Evolutionary conservation across 2,329 filamentous ascomycete genomes (phyloP), one percentile per base, ranked within the genome.

Genomic region (Helotiales sp.): DNA sequence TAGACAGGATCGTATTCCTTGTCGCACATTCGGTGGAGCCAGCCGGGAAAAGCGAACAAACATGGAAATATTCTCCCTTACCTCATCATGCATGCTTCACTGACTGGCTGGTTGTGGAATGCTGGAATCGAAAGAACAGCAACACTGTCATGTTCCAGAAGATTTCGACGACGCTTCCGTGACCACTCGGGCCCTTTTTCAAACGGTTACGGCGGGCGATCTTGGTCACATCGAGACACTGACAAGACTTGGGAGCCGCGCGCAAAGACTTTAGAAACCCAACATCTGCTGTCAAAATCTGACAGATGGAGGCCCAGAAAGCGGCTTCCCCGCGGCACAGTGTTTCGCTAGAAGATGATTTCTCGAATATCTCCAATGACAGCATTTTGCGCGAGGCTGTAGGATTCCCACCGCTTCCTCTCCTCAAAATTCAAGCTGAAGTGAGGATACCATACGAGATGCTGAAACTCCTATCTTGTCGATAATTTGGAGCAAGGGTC

Each of bases 221-320:
- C 19, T 8, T 27, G 19, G 22, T 44, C 40, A 24, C 3, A 44
- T 40, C n/a, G n/a, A 40, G 40, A 44, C 19, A 12, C 40, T 25
- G 40, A 19, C 34, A n/a, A 40, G 17, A 56, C 17, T 6, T 22
- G 22, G 47, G 57, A 59, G 57, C 57, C 57, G 57, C 57, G 57
- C 57, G 57, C 57, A 59, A 52, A 55, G 19, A 7, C 1, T 27
- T 13, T 33, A 9, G 29, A n/a, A n/a, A n/a, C n/a, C n/a, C n/a
- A n/a, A n/a, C n/a, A n/a, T n/a, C n/a, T 24, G n/a, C 12, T 12
- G 12, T 25, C 22, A 44, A n/a, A 13, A 24, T 25, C 19, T 44
- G 9, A 44, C 40, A 44, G 4, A 3, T 19, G 22, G 22, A 44
- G 38, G 9, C 7, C 40, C 40, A 27, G 34, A 27, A 27, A 10